Evolutionary conservation across 345 rosid species (phyloP), one percentile per base, ranked within the genome.

Genomic region (Arabis alpina): DNA sequence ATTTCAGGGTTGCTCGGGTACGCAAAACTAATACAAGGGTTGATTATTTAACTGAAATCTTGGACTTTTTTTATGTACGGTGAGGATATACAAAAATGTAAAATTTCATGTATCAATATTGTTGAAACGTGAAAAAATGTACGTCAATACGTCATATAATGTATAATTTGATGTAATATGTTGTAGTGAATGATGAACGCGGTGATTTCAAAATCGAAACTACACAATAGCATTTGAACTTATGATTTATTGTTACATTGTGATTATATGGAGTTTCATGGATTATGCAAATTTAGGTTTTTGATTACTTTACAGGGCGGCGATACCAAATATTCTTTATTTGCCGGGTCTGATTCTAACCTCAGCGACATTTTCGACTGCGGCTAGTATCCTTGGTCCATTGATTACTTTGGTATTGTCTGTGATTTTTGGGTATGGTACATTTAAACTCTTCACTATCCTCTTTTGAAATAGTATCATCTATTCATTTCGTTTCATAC

Each of bases 1-100:
- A 56, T 83, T 9, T 79, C 79, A 43, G 90, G 83, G 2, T 37
- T 87, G 51, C 55, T 83, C 23, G 92, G 88, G 92, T 87, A 76
- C 64, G 6, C 12, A 19, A 4, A 24, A 36, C 55, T 54, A 6
- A 13, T 27, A 10, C 62, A 53, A 44, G 12, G 8, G 1, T 34
- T 34, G 37, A 34, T 34, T 34, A 34, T 34, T 34, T 34, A 34
- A 34, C 8, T 34, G 37, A 6, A 6, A 34, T 34, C 7, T 34
- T 34, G 8, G 37, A 2, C 23, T 19, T 19, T 32, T 34, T 34
- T 34, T 1, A 34, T 34, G 37, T 34, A 34, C 2, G 2, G 37
- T 6, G 37, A 34, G 8, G 6, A 34, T 34, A 34, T 6, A 34
- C 37, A 34, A 5, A 14, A 7, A 12, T 27, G 10, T 19, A 16